A percentile compares a stretch with the other conserved stretches of the same genome.
Evolutionary conservation across 352 stramenopile species (phyloP).

Genomic region (Phytophthora sojae): DNA sequence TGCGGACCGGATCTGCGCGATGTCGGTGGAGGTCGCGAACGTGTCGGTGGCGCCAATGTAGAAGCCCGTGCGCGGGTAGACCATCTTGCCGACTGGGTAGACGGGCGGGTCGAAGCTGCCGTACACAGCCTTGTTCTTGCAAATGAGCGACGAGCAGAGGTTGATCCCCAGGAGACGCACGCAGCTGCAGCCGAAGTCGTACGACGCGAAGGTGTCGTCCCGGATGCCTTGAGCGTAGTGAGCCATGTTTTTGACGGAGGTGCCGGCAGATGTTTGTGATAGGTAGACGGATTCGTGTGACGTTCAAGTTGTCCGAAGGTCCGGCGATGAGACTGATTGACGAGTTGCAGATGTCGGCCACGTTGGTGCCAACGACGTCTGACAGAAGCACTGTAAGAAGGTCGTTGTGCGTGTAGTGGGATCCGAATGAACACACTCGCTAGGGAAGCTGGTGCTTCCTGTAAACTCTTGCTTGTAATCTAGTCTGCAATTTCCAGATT

Average conservation of each 20-base stretch:
- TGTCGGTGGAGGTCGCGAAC: constrained; percentile 38
- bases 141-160: constrained; percentile 44
- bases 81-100: constrained; percentile 18
- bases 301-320: constrained; percentile 53
- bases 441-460: not conserved
- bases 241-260: constrained; percentile 60
- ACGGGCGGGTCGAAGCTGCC: constrained; percentile 44
- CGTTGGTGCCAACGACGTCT: constrained; percentile 45
- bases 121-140: constrained; percentile 60
- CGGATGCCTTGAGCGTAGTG: constrained; percentile 31
- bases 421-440: constrained; percentile 3
- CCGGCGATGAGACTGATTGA: constrained; percentile 51
- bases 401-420: constrained; percentile 16
- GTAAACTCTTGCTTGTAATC: not conserved
- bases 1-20: constrained; percentile 37
- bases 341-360: constrained; percentile 44
- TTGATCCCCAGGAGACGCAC: constrained; percentile 33
- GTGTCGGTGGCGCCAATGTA: constrained; percentile 42
- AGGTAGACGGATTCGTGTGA: constrained; percentile 61
- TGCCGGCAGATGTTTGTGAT: constrained; percentile 56
- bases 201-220: too few relatives aligned
- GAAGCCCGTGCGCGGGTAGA: constrained; percentile 45
- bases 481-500: not conserved
- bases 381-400: constrained; percentile 25
- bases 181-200: too few relatives aligned